phyloP scores from a whole-genome alignment of 495 filamentous ascomycete genomes.

The Penicillium angulare region DNA sequence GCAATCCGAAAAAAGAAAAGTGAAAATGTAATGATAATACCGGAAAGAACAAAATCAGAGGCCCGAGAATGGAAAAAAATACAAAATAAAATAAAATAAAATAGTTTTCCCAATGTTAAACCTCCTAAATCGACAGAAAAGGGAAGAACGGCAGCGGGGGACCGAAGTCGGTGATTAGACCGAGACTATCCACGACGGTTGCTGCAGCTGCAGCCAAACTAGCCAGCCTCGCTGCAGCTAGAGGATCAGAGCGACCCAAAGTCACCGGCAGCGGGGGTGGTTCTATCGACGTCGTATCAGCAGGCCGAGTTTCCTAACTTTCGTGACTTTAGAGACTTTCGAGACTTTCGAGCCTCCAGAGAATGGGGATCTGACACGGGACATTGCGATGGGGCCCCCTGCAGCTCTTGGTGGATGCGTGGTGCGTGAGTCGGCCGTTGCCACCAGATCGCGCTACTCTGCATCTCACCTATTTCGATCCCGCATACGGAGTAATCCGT shows the following conservation, averaged over 20 bases:
- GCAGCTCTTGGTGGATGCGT: slow-evolving; percentile 9
- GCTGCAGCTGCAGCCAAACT: slow-evolving; percentile 17
- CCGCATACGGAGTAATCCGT: too few relatives aligned
- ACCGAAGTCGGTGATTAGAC: slow-evolving; percentile 24
- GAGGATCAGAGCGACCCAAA: slow-evolving; percentile 5
- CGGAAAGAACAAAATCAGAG: neutral
- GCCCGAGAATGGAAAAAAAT: neutral
- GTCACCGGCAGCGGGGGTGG: neutral
- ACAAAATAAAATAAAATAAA: neutral
- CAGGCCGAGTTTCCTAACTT: too few relatives aligned
- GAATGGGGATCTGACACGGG: slow-evolving; percentile 15
- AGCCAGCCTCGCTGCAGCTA: slow-evolving; percentile 25
- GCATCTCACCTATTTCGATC: neutral
- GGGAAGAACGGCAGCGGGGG: slow-evolving; percentile 1
- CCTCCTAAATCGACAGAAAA: neutral
- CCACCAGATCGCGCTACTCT: slow-evolving; percentile 22
- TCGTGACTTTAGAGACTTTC: too few relatives aligned
- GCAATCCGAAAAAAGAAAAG: too few relatives aligned
- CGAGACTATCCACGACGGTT: slow-evolving; percentile 20
- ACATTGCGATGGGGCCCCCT: slow-evolving; percentile 13
- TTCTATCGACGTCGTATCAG: slow-evolving; percentile 1
- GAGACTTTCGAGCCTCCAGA: slow-evolving; percentile 15
- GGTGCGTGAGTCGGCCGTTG: slow-evolving; percentile 17
- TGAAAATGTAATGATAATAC: neutral
- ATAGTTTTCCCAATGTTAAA: too few relatives aligned